Evolutionary conservation across 2,329 filamentous ascomycete genomes (phyloP).

Genomic region (Colletotrichum euphorbiae): DNA sequence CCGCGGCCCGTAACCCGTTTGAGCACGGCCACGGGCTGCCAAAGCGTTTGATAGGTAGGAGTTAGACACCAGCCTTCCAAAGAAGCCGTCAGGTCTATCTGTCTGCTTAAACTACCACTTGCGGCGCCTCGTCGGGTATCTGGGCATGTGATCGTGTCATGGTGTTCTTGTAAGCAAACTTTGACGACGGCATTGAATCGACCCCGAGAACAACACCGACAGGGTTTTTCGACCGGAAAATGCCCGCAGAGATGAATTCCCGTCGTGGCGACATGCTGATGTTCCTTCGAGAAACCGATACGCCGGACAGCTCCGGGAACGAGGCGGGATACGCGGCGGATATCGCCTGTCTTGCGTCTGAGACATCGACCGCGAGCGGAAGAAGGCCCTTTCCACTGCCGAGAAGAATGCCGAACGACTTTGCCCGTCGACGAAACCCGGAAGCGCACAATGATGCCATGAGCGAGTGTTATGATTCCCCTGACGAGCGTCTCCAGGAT

Average conservation of each 20-base stretch:
- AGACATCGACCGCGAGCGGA: slow-evolving; percentile 32
- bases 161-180: too few species aligned
- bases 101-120: not conserved
- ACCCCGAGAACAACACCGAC: not conserved
- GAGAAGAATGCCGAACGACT: not conserved
- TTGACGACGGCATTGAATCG: not conserved
- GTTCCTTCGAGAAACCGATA: not conserved
- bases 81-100: not conserved
- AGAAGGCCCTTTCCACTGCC: not conserved
- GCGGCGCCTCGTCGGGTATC: not conserved
- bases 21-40: slow-evolving; percentile 5
- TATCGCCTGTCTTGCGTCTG: not conserved
- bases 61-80: not conserved
- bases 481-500: not conserved
- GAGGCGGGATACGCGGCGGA: slow-evolving; percentile 6
- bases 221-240: not conserved
- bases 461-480: not conserved
- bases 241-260: not conserved
- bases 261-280: not conserved
- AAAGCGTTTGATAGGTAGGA: not conserved
- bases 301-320: not conserved
- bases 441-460: not conserved
- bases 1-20: not conserved
- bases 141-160: not conserved
- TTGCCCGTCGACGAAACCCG: slow-evolving; percentile 10